phyloP scores from a whole-genome alignment of 1,284 basidiomycete genomes.

The Rhodotorula sp. region DNA sequence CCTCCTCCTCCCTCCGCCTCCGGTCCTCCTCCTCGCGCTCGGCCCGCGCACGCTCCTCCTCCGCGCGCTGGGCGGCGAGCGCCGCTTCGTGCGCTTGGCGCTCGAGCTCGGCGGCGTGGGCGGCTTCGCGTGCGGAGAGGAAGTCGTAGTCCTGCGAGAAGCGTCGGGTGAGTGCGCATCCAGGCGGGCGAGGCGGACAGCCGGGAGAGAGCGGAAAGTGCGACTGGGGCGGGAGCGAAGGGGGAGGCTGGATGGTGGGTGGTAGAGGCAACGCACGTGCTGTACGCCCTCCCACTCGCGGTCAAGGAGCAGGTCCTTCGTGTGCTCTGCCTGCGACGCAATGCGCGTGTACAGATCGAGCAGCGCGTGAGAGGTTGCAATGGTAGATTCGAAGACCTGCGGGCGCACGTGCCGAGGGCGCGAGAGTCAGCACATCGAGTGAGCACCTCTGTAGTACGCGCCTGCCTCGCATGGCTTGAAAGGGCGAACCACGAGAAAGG shows the following conservation, averaged over 20 bases:
- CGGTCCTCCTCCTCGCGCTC: constrained; percentile 14
- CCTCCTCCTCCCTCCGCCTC: background rate
- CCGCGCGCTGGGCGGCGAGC: constrained; percentile 1
- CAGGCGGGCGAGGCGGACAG: background rate
- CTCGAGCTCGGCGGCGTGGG: constrained; percentile 1
- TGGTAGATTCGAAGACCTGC: constrained; percentile 32
- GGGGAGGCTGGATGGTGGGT: background rate
- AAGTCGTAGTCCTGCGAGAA: constrained; percentile 10
- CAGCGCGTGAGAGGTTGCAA: constrained; percentile 44
- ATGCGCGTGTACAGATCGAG: constrained; percentile 47
- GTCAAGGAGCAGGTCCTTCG: constrained; percentile 43
- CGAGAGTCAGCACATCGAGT: background rate
- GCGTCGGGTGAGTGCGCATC: background rate
- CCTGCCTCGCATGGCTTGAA: too few species aligned
- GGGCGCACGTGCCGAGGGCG: too few species aligned
- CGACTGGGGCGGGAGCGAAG: background rate
- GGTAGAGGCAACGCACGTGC: constrained; percentile 5
- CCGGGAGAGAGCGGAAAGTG: background rate
- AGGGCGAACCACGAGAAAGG: too few species aligned
- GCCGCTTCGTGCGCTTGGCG: constrained; percentile 1
- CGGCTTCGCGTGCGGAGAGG: constrained; percentile 13
- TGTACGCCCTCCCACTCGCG: constrained; percentile 40
- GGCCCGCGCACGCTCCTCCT: constrained; percentile 5
- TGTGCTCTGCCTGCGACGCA: constrained; percentile 46
- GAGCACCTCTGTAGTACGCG: too few species aligned